Evolutionary conservation across 106 monocot species (phyloP).

Genomic region (Phalaenopsis equestris): DNA sequence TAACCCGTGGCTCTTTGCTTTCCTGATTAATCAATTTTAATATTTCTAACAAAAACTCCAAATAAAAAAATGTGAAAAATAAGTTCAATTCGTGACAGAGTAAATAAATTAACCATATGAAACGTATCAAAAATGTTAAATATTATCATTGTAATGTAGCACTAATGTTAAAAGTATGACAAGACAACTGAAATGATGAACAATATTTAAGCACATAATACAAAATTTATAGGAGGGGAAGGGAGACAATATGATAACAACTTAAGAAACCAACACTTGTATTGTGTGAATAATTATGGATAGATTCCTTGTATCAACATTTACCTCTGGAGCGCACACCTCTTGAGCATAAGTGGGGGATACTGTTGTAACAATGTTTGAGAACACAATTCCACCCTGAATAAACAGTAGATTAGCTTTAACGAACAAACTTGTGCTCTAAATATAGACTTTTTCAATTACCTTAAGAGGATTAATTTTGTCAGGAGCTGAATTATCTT

Average conservation of each 20-base stretch:
- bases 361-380: conserved; percentile 96
- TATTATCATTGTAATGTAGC: not conserved
- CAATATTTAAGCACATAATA: not conserved
- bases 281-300: not conserved
- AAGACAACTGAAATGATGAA: not conserved
- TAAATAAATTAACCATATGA: too few species aligned
- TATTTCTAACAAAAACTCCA: too few species aligned
- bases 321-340: conserved; percentile 73
- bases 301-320: not conserved
- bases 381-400: conserved; percentile 88
- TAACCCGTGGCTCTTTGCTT: too few species aligned
- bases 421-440: not conserved
- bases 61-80: too few species aligned
- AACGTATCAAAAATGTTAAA: not conserved
- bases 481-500: conserved; percentile 69
- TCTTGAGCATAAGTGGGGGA: conserved; percentile 97
- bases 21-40: too few species aligned
- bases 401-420: conserved; percentile 3
- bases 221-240: not conserved
- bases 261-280: not conserved
- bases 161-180: not conserved
- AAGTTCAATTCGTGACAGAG: too few species aligned
- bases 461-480: conserved; percentile 85
- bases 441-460: conserved; percentile 1
- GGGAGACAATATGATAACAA: not conserved